phyloP scores from a whole-genome alignment of 768 basidiomycete genomes.

The Xerocomus brunneocitrinus region DNA sequence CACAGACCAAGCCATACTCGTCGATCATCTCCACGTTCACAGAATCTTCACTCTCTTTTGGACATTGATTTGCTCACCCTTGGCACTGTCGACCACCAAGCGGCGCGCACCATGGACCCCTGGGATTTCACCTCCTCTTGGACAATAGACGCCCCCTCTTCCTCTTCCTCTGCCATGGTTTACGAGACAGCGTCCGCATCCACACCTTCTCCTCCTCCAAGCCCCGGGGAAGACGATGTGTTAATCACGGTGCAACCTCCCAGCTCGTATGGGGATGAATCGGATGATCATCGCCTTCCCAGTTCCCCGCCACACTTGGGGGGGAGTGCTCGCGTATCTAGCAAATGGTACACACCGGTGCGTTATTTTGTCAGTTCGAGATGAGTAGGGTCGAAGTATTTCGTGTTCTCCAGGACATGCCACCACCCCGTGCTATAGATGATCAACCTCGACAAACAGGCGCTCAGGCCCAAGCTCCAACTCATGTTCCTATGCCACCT shows the following conservation, averaged over 20 bases:
- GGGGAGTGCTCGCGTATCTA: neutral
- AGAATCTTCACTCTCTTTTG: neutral
- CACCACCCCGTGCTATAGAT: slow-evolving; percentile 12
- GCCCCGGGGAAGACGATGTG: neutral
- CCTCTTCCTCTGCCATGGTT: neutral
- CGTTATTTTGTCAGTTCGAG: neutral
- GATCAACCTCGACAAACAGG: slow-evolving; percentile 15
- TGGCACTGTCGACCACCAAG: no score
- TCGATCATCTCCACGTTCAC: neutral
- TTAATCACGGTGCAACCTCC: neutral
- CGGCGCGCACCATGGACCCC: neutral
- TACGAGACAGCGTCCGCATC: neutral
- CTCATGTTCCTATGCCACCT: slow-evolving; percentile 44
- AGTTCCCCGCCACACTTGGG: slow-evolving; percentile 16
- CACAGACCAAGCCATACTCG: neutral
- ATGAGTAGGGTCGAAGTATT: neutral
- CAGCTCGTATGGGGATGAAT: slow-evolving; percentile 8
- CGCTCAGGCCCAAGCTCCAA: slow-evolving; percentile 23
- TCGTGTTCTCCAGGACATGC: slow-evolving; percentile 11
- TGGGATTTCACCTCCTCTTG: neutral
- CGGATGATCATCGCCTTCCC: slow-evolving; percentile 10
- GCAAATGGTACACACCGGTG: slow-evolving; percentile 26
- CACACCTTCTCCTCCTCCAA: neutral
- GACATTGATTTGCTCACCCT: neutral
- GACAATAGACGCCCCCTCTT: neutral